phyloP scores from a whole-genome alignment of 441 rosid genomes.

The Daphne laureola region DNA sequence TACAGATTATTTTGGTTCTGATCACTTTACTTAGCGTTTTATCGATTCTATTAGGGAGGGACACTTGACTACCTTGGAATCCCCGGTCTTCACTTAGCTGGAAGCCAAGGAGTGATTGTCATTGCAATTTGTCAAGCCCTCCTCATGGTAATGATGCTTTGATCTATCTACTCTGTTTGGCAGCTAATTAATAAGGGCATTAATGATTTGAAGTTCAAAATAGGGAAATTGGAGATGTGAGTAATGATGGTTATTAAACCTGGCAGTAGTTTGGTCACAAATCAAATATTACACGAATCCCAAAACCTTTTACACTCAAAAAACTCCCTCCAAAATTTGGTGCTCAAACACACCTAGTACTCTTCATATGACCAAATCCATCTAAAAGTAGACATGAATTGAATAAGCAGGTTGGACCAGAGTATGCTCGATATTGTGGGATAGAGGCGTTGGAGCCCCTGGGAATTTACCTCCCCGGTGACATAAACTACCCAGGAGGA shows the following conservation, averaged over 20 bases:
- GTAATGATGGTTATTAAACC: not conserved
- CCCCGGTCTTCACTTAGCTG: conserved; percentile 89
- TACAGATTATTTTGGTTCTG: too few relatives aligned
- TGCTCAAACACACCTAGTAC: too few relatives aligned
- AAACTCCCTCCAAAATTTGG: too few relatives aligned
- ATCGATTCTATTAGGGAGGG: conserved; percentile 51
- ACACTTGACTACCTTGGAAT: conserved; percentile 89
- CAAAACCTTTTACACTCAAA: too few relatives aligned
- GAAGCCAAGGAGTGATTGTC: conserved; percentile 83
- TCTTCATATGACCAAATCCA: too few relatives aligned
- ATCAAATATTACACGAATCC: too few relatives aligned
- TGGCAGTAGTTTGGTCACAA: not conserved
- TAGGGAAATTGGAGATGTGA: not conserved
- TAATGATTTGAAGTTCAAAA: not conserved
- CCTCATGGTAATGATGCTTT: conserved; percentile 53
- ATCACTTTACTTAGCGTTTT: conserved; percentile 1
- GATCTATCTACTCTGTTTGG: not conserved
- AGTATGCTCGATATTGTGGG: conserved; percentile 86
- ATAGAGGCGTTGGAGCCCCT: conserved; percentile 86
- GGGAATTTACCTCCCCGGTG: conserved; percentile 86
- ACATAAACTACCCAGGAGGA: conserved; percentile 93
- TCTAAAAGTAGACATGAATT: conserved; percentile 5
- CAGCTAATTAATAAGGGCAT: not conserved
- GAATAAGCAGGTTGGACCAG: conserved; percentile 67
- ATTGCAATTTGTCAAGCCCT: conserved; percentile 89